These are phyloP conservation scores for Domatiomyces globalis DNA, from an alignment of 2,329 filamentous ascomycete genomes.

Conservation along the genomic window DNA sequence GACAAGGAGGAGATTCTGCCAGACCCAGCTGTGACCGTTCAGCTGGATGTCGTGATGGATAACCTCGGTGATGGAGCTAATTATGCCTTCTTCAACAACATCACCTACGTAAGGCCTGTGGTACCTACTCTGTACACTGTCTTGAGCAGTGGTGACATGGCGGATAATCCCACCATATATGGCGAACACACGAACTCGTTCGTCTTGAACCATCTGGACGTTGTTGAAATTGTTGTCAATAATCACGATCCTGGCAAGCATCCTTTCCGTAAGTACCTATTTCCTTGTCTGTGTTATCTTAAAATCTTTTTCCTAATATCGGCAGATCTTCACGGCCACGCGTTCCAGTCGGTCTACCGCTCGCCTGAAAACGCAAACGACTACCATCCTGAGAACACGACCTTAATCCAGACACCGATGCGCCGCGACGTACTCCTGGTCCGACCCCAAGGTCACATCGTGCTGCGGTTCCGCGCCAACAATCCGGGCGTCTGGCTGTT, in stretches of 20 bases:
- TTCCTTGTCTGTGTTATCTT: conserved; percentile 30
- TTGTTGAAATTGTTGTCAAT: conserved; percentile 28
- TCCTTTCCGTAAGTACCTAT: conserved; percentile 26
- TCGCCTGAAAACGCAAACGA: conserved; percentile 18
- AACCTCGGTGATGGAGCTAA: conserved; percentile 50
- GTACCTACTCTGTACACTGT: conserved; percentile 70
- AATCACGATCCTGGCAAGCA: conserved; percentile 42
- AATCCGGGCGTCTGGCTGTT: conserved; percentile 40
- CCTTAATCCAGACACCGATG: conserved; percentile 29
- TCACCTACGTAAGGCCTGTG: conserved; percentile 59
- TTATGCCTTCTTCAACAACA: conserved; percentile 56
- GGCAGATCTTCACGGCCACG: conserved; percentile 54
- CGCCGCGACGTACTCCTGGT: conserved; percentile 42
- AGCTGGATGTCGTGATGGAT: conserved; percentile 52
- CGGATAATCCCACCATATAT: conserved; percentile 48
- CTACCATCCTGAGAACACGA: conserved; percentile 23
- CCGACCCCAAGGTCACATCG: conserved; percentile 39
- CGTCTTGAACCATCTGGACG: conserved; percentile 49
- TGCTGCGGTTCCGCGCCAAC: conserved; percentile 41
- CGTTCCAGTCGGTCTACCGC: conserved; percentile 47
- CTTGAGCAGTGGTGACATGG: conserved; percentile 43
- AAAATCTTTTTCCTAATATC: conserved; percentile 29
- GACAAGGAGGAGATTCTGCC: conserved; percentile 48
- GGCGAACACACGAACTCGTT: conserved; percentile 52
- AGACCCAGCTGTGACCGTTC: conserved; percentile 48